Evolutionary conservation across 1,139 yeast species (phyloP), one percentile per base, ranked within the genome.

Genomic region (Yamadazyma kanchanaburiensis): DNA sequence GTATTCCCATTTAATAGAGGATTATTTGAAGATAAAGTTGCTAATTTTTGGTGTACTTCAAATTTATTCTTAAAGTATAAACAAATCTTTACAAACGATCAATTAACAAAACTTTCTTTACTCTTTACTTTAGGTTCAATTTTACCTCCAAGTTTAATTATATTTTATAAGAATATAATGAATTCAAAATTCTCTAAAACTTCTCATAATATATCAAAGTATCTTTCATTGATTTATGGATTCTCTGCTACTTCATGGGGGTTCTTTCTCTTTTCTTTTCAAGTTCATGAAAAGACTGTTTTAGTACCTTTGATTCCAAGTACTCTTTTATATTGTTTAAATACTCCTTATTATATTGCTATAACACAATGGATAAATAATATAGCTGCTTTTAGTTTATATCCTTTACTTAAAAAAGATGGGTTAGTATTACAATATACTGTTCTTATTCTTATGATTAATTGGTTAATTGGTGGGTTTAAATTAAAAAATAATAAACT

Each of bases 21-120:
- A 0, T 69, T 94, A n/a, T 91, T 94, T 68, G 98, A 91, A 55
- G 98, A 91, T 53, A 91, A 91, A 55, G 98, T 94, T 10, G 96
- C 96, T 28, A 91, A 89, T 51, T 81, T 91, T 47, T 91, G 99
- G 99, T 89, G 98, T 55, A 81, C 94, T 7, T 64, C 88, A 2
- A 91, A 91, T 54, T 66, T 84, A 0, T 43, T 87, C 9, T 54
- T 89, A 49, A 91, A 91, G 52, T 81, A 87, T 48, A 78, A 75
- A 41, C 50, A 59, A 3, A 37, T 70, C 0, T 80, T 84, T 43
- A 57, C 76, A 2, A 63, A 68, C n/a, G 58, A 64, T 3, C 74
- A 83, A 47, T 64, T 91, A 24, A 83, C 86, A 32, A 53, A 64
- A 26, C 44, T 80, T 13, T 80, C 96, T 3, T 58, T 89, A 28